These are phyloP conservation scores for Cryphonectria radicalis DNA, from an alignment of 2,329 filamentous ascomycete genomes.

Conservation along the genomic window DNA sequence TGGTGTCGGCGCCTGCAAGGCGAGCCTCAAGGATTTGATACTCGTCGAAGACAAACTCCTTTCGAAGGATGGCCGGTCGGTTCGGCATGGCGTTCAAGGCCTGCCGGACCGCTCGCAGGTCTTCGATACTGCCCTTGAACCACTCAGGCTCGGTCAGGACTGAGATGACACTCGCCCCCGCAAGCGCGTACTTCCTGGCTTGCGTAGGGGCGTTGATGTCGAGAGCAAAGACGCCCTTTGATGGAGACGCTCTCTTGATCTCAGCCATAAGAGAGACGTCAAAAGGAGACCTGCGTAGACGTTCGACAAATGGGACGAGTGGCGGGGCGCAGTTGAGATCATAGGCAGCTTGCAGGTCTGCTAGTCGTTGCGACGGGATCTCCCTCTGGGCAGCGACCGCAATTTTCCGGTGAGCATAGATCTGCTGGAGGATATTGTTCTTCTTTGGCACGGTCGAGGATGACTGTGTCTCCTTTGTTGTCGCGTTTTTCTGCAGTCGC, in stretches of 20 bases:
- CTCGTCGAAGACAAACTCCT: constrained; percentile 97
- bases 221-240: constrained; percentile 91
- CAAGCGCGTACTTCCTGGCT: constrained; percentile 87
- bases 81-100: constrained; percentile 91
- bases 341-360: constrained; percentile 85
- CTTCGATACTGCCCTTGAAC: constrained; percentile 98
- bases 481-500: constrained; percentile 51
- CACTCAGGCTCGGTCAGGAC: constrained; percentile 98
- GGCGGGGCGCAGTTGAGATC: constrained; percentile 84
- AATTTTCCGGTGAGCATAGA: constrained; percentile 80
- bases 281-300: constrained; percentile 81
- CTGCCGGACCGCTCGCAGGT: constrained; percentile 83
- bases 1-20: constrained; percentile 89
- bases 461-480: constrained; percentile 32
- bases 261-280: constrained; percentile 95
- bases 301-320: constrained; percentile 76
- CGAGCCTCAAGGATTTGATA: constrained; percentile 97
- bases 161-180: constrained; percentile 95
- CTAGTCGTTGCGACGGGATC: constrained; percentile 80
- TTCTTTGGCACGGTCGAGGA: constrained; percentile 45
- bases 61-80: constrained; percentile 86
- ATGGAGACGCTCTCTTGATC: constrained; percentile 95
- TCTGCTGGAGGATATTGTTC: constrained; percentile 85
- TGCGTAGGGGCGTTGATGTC: constrained; percentile 87
- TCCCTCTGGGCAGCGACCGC: constrained; percentile 80